A percentile compares a stretch with the other conserved stretches of the same genome.
These are phyloP conservation scores for Termitomyces sp. DNA, from an alignment of 768 basidiomycete genomes.

Conservation along the genomic window DNA sequence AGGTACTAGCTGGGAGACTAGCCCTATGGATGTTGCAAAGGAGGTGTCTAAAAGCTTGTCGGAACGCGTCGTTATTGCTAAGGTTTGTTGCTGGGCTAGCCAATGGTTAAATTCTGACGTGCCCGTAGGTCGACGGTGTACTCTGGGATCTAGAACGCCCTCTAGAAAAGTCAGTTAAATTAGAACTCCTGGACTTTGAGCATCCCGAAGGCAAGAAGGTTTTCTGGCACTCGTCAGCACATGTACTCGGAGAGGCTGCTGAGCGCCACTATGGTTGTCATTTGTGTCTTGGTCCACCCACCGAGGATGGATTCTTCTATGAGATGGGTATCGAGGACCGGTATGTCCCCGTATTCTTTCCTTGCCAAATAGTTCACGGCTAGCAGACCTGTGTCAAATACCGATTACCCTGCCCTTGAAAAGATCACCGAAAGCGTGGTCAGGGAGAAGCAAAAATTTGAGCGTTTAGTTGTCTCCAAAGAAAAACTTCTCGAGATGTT, in stretches of 20 bases:
- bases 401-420: constrained; percentile 88
- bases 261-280: constrained; percentile 97
- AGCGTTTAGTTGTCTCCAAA: constrained; percentile 89
- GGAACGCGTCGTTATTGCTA: constrained; percentile 89
- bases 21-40: constrained; percentile 87
- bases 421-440: constrained; percentile 82
- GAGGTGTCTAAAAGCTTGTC: constrained; percentile 83
- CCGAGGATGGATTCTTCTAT: constrained; percentile 98
- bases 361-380: neutral
- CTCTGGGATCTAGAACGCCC: constrained; percentile 97
- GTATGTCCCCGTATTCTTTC: constrained; percentile 30
- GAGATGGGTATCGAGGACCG: constrained; percentile 92
- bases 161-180: constrained; percentile 76
- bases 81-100: constrained; percentile 44
- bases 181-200: constrained; percentile 91
- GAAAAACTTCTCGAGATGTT: constrained; percentile 98
- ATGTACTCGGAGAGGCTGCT: constrained; percentile 94
- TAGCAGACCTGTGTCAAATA: constrained; percentile 64
- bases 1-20: constrained; percentile 92
- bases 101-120: constrained; percentile 2
- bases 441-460: constrained; percentile 98
- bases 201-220: constrained; percentile 94
- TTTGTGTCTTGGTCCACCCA: constrained; percentile 94
- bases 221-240: constrained; percentile 99
- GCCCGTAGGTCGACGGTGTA: constrained; percentile 68